Percentiles rank a stretch among this genome's conserved stretches.
Conservation (phyloP, 2,329 filamentous ascomycete genomes). For the Shiraia bambusicola region DNA sequence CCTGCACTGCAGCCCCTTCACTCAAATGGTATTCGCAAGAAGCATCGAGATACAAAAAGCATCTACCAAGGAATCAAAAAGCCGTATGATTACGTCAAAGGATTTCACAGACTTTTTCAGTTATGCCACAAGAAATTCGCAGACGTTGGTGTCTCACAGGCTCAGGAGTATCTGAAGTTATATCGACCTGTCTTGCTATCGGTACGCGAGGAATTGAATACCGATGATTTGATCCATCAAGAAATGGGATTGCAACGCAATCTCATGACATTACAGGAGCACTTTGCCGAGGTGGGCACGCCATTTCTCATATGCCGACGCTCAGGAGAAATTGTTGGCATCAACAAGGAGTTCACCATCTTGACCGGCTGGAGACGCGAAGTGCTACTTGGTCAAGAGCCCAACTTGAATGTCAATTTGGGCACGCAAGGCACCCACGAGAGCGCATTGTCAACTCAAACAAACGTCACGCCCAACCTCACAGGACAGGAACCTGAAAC, state of each 20-base stretch:
- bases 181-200: slow-evolving; percentile 93
- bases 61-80: slow-evolving; percentile 89
- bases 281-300: slow-evolving; percentile 82
- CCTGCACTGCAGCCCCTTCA: slow-evolving; percentile 36
- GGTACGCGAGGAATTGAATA: slow-evolving; percentile 83
- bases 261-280: slow-evolving; percentile 88
- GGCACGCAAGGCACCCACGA: slow-evolving; percentile 50
- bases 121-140: slow-evolving; percentile 79
- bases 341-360: slow-evolving; percentile 95
- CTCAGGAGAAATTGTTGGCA: slow-evolving; percentile 90
- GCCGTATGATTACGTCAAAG: slow-evolving; percentile 86
- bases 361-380: slow-evolving; percentile 93
- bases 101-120: slow-evolving; percentile 84
- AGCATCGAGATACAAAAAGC: slow-evolving; percentile 70
- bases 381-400: slow-evolving; percentile 80
- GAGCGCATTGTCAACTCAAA: slow-evolving; percentile 42
- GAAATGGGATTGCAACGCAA: slow-evolving; percentile 95
- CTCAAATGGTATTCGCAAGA: slow-evolving; percentile 47
- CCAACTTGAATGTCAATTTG: slow-evolving; percentile 83
- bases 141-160: slow-evolving; percentile 73
- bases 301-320: slow-evolving; percentile 89
- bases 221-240: slow-evolving; percentile 92
- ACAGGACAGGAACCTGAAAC: slow-evolving; percentile 37
- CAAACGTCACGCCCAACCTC: slow-evolving; percentile 51
- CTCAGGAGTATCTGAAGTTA: slow-evolving; percentile 82